phyloP scores from a whole-genome alignment of 1,284 basidiomycete species.

The Ceratobasidium sp. region DNA sequence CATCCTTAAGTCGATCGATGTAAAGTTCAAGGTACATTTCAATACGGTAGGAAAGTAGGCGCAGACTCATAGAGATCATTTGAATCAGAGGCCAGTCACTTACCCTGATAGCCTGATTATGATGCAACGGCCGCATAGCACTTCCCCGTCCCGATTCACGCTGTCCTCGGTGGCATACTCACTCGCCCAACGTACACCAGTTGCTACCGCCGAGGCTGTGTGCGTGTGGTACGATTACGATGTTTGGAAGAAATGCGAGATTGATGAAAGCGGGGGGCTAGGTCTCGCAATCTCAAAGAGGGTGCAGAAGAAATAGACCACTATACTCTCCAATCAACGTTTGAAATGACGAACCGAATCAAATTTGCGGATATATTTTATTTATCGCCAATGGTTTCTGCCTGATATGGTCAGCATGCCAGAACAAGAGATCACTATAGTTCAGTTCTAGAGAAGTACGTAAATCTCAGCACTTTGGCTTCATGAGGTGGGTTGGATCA shows the following conservation, averaged over 20 bases:
- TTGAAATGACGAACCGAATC: no score
- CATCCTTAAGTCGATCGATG: slow-evolving; percentile 41
- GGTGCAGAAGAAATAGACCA: neutral
- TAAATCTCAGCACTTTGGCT: no score
- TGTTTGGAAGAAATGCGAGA: slow-evolving; percentile 37
- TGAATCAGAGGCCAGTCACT: slow-evolving; percentile 37
- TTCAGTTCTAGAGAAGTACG: no score
- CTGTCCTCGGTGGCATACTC: slow-evolving; percentile 38
- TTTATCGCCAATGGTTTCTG: no score
- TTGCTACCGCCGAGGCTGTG: slow-evolving; percentile 38
- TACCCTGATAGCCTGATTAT: slow-evolving; percentile 42
- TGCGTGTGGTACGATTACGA: slow-evolving; percentile 43
- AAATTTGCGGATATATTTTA: no score
- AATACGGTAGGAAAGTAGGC: neutral
- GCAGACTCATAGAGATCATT: neutral
- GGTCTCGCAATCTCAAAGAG: slow-evolving; percentile 23
- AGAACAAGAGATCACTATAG: no score
- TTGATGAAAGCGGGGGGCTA: slow-evolving; percentile 13
- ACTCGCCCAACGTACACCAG: slow-evolving; percentile 34
- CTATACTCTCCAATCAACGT: no score
- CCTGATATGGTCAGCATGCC: no score
- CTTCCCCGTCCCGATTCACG: slow-evolving; percentile 35
- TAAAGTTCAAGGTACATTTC: slow-evolving; percentile 37
- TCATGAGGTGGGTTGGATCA: no score
- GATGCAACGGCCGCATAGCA: slow-evolving; percentile 39